Evolutionary conservation across 805 yeast genomes (phyloP).

Genomic region (Teunomyces gatunensis): DNA sequence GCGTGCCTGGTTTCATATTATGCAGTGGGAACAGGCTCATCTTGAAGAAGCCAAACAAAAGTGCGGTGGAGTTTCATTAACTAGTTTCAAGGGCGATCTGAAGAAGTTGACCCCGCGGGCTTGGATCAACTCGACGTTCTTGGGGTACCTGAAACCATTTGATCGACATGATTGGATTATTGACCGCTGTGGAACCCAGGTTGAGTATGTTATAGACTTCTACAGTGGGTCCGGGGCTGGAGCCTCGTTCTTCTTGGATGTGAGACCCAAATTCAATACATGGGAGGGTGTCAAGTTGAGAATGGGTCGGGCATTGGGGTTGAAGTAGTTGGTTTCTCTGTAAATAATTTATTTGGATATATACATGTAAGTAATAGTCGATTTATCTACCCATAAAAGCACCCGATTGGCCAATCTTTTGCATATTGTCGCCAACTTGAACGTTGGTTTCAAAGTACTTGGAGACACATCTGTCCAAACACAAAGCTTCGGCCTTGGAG

Average conservation of each 20-base stretch:
- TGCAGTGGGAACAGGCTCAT: slow-evolving; percentile 71
- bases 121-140: slow-evolving; percentile 53
- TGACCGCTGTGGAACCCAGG: slow-evolving; percentile 75
- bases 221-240: slow-evolving; percentile 47
- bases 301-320: slow-evolving; percentile 57
- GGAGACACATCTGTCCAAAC: slow-evolving; percentile 94
- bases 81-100: slow-evolving; percentile 88
- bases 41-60: slow-evolving; percentile 43
- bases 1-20: slow-evolving; percentile 82
- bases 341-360: slow-evolving; percentile 4
- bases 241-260: slow-evolving; percentile 75
- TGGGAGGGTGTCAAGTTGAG: slow-evolving; percentile 80
- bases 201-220: slow-evolving; percentile 93
- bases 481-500: slow-evolving; percentile 75
- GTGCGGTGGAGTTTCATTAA: slow-evolving; percentile 84
- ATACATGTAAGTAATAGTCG: slow-evolving; percentile 4
- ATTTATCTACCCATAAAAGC: slow-evolving; percentile 45
- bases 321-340: slow-evolving; percentile 2
- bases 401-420: slow-evolving; percentile 45
- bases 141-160: slow-evolving; percentile 80
- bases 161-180: slow-evolving; percentile 96
- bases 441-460: slow-evolving; percentile 93
- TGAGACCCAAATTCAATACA: slow-evolving; percentile 83
- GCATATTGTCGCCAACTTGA: slow-evolving; percentile 81
- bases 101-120: slow-evolving; percentile 88